A percentile compares a stretch with the other conserved stretches of the same genome.
Conservation (phyloP, 345 rosid species). For the Lepidium didymum region DNA sequence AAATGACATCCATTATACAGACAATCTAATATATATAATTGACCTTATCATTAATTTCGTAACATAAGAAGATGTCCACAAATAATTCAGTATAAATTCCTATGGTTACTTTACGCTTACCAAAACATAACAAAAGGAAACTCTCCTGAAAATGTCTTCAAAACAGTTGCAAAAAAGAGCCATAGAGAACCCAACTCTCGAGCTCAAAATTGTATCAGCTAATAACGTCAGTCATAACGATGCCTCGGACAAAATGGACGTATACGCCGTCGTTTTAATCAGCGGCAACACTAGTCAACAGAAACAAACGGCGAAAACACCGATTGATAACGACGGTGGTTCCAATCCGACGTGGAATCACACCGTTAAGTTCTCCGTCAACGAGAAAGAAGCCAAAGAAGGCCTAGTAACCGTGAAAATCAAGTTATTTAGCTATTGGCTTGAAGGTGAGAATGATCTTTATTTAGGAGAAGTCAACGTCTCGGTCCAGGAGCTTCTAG, state of each 20-base stretch:
- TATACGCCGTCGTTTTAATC: constrained; percentile 56
- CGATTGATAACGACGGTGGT: constrained; percentile 44
- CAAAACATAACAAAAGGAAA: background rate
- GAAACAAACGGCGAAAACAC: constrained; percentile 43
- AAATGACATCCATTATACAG: too few species aligned
- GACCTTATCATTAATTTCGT: background rate
- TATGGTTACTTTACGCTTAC: background rate
- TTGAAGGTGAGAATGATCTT: constrained; percentile 52
- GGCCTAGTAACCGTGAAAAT: constrained; percentile 36
- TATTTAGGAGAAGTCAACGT: constrained; percentile 55
- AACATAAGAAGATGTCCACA: background rate
- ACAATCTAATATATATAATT: background rate
- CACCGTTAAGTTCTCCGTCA: constrained; percentile 48
- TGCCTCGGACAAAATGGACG: constrained; percentile 56
- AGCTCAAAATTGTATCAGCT: constrained; percentile 61
- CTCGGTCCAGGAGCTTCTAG: constrained; percentile 55
- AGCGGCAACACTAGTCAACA: constrained; percentile 32
- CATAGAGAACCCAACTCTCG: constrained; percentile 48
- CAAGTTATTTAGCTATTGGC: constrained; percentile 54
- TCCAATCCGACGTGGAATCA: constrained; percentile 65
- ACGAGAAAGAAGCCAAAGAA: constrained; percentile 40
- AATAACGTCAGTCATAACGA: constrained; percentile 49
- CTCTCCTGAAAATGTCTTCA: constrained; percentile 2
- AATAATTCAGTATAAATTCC: background rate
- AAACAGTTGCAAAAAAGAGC: constrained; percentile 1